Percentiles rank a stretch among this genome's conserved stretches.
These are phyloP conservation scores for Didymella keratinophila DNA, from an alignment of 2,329 filamentous ascomycete species.

Conservation along the genomic window DNA sequence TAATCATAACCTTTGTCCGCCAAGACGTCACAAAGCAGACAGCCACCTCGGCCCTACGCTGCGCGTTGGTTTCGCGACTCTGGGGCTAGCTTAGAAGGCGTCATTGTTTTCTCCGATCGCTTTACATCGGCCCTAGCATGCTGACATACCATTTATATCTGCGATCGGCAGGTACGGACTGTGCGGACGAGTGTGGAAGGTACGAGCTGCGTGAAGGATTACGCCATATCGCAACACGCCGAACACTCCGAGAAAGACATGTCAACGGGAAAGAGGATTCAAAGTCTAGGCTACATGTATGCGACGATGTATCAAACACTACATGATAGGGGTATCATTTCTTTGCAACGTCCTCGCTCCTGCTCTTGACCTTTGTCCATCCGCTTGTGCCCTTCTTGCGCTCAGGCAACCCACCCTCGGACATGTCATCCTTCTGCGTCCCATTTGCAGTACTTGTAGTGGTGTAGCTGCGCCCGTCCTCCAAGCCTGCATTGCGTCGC, in stretches of 20 bases:
- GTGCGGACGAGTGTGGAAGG: constrained; percentile 14
- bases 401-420: constrained; percentile 31
- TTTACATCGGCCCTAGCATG: constrained; percentile 41
- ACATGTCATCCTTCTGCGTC: constrained; percentile 27
- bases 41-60: constrained; percentile 21
- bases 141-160: constrained; percentile 24
- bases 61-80: constrained; percentile 33
- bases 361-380: constrained; percentile 57
- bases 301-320: constrained; percentile 22
- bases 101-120: constrained; percentile 43
- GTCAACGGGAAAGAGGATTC: neutral
- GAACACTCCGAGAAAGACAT: neutral
- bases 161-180: constrained; percentile 15
- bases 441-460: constrained; percentile 31
- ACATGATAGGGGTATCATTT: constrained; percentile 1
- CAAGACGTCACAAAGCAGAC: constrained; percentile 17
- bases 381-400: constrained; percentile 50
- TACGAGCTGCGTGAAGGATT: constrained; percentile 5
- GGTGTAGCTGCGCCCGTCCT: constrained; percentile 45
- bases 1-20: constrained; percentile 25
- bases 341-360: constrained; percentile 39
- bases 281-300: neutral
- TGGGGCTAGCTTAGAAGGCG: constrained; percentile 42
- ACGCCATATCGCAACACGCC: constrained; percentile 8
- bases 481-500: constrained; percentile 49